These are phyloP conservation scores for Bruguiera sexangula DNA, from an alignment of 345 rosid genomes.

Conservation along the genomic window DNA sequence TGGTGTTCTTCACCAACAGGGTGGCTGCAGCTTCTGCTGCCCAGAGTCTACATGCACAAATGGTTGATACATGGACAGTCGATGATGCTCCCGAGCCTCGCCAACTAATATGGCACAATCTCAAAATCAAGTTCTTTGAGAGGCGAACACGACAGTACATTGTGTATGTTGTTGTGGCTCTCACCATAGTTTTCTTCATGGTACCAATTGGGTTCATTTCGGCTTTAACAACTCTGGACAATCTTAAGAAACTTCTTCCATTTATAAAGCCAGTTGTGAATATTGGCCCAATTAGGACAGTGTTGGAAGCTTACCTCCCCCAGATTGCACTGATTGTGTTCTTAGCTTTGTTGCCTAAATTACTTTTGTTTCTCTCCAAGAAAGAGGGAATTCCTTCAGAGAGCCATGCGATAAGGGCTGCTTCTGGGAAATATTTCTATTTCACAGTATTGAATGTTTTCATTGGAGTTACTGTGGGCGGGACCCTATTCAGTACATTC, in stretches of 20 bases:
- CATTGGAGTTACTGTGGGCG: constrained; percentile 79
- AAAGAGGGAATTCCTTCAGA: constrained; percentile 68
- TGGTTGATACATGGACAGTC: constrained; percentile 69
- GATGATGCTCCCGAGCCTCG: constrained; percentile 67
- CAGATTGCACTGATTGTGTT: constrained; percentile 77
- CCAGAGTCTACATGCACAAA: constrained; percentile 71
- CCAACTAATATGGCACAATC: constrained; percentile 67
- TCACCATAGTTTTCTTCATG: constrained; percentile 74
- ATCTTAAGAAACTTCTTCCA: constrained; percentile 65
- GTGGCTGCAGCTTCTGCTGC: constrained; percentile 67
- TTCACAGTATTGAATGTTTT: constrained; percentile 76
- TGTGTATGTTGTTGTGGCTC: constrained; percentile 54
- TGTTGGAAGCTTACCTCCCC: constrained; percentile 84
- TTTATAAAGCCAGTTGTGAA: constrained; percentile 59
- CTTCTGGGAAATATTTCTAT: constrained; percentile 89
- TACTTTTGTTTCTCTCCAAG: constrained; percentile 80
- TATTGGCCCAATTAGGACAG: constrained; percentile 39
- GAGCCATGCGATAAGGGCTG: constrained; percentile 73
- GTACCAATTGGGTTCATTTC: constrained; percentile 68
- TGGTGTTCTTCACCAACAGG: constrained; percentile 70
- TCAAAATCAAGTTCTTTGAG: constrained; percentile 49
- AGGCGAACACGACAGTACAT: constrained; percentile 51
- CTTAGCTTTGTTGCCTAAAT: constrained; percentile 64
- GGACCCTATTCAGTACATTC: constrained; percentile 51
- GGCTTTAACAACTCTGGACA: constrained; percentile 69